phyloP scores from a whole-genome alignment of 768 basidiomycete genomes.

The Favolaschia claudopus region DNA sequence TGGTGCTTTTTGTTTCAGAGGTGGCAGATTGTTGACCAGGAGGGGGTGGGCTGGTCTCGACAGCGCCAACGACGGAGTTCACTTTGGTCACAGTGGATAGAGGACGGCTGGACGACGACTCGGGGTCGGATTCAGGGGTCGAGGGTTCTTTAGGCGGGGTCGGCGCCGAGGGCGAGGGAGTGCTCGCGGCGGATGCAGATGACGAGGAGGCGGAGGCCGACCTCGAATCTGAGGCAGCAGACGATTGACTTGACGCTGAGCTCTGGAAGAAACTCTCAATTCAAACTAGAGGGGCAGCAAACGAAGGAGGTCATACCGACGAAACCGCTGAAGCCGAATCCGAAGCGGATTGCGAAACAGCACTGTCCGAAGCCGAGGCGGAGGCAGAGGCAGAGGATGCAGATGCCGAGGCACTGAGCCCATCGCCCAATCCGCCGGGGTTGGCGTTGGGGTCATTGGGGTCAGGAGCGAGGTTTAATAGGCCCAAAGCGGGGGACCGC shows the following conservation, averaged over 20 bases:
- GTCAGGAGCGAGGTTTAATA: conserved; percentile 35
- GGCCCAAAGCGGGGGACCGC: conserved; percentile 48
- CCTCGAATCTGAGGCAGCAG: background rate
- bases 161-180: conserved; percentile 17
- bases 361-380: conserved; percentile 14
- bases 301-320: background rate
- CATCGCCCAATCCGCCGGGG: conserved; percentile 13
- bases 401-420: conserved; percentile 24
- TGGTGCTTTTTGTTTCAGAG: conserved; percentile 44
- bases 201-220: background rate
- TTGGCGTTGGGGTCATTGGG: conserved; percentile 14
- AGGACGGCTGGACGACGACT: conserved; percentile 22
- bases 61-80: conserved; percentile 32
- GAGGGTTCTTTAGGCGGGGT: conserved; percentile 1
- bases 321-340: background rate
- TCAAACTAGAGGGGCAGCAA: background rate
- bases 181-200: conserved; percentile 24
- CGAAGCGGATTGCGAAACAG: conserved; percentile 9
- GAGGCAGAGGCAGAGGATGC: conserved; percentile 12
- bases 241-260: background rate
- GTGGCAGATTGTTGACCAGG: conserved; percentile 33
- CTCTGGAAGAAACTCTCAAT: background rate
- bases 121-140: background rate
- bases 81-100: conserved; percentile 31
- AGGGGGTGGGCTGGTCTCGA: conserved; percentile 39